Evolutionary conservation across 805 yeast species (phyloP), one percentile per base, ranked within the genome.

Genomic region (Lachancea mirantina): DNA sequence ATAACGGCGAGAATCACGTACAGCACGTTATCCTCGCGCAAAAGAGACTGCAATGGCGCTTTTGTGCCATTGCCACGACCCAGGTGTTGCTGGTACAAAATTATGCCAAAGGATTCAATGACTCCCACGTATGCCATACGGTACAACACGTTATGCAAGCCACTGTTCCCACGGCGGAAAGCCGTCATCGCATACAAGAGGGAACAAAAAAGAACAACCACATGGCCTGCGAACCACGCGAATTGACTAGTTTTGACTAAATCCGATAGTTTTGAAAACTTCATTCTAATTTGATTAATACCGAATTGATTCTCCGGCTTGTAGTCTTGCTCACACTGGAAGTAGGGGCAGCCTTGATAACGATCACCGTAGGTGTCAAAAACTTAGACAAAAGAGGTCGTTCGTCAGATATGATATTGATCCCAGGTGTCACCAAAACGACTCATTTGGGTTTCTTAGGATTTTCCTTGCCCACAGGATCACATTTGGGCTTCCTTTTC

Each of bases 141-240:
- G 62, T 84, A 84, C 63, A 78, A 68, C 34, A 62, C 41, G 8
- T 45, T 34, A 28, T 67, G 65, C 42, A 67, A 51, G n/a, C 50
- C 32, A 21, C 62, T 31, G 27, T 47, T 41, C 32, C 56, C 46
- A 9, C 36, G 28, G 25, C 63, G 32, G 29, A 58, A 54, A n/a
- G n/a, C n/a, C 4, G 66, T 54, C 15, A 61, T 45, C 18, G 60
- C 43, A 42, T 66, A 75, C 30, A 64, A 41, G 7, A 59, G 25
- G n/a, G 63, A 55, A 30, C 64, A 64, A 8, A 58, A 17, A 14
- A 75, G 54, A 4, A 74, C 74, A 28, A 61, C 42, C n/a, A 62
- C 55, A 44, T 77, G 82, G 28, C 81, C 79, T 8, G 53, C 48
- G 55, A 83, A 83, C 95, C 95, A 87, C 4, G 74, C 76, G 46